Evolutionary conservation across 768 basidiomycete species (phyloP), one percentile per base, ranked within the genome.

Genomic region (Boletellus emodensis): DNA sequence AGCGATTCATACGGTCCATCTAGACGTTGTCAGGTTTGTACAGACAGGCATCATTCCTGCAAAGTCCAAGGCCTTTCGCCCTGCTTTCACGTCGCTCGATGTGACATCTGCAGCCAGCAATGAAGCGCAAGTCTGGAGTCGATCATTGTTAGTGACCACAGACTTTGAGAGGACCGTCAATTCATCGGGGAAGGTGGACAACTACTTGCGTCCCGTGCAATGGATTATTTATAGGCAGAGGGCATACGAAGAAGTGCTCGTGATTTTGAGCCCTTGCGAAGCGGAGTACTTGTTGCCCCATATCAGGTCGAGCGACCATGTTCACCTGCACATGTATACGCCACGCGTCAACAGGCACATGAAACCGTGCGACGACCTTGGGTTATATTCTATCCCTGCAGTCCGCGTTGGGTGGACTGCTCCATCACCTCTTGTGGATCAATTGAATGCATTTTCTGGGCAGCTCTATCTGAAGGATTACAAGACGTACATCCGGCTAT

Each of bases 231-330:
- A 43, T 6, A 42, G 37, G 26, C 44, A 24, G 26, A 35, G 20
- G 10, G 40, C 26, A 43, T 36, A 33, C 11, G 39, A 36, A 9
- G 26, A 46, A 13, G 20, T 42, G 2, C 55, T 75, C n/a, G 63
- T 78, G 15, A 49, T 72, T 17, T 46, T 75, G 54, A 78, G 77
- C 56, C 67, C 69, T 6, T 61, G 46, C 49, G 74, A 77, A 53
- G 72, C 59, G 17, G 65, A 78, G 40, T 48, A 49, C 34, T 61
- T 75, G 18, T 59, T 75, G 7, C 66, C 71, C 62, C 18, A 32
- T 1, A 73, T 78, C 48, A 68, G 64, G 14, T 24, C 38, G 33
- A 67, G 65, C 54, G 54, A 46, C 15, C 18, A 46, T 8, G 45
- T 52, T n/a, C 33, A 24, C 24, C 51, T 52, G 13, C 51, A 52